phyloP scores from a whole-genome alignment of 2,329 filamentous ascomycete species.

The Cercospora zeina region DNA sequence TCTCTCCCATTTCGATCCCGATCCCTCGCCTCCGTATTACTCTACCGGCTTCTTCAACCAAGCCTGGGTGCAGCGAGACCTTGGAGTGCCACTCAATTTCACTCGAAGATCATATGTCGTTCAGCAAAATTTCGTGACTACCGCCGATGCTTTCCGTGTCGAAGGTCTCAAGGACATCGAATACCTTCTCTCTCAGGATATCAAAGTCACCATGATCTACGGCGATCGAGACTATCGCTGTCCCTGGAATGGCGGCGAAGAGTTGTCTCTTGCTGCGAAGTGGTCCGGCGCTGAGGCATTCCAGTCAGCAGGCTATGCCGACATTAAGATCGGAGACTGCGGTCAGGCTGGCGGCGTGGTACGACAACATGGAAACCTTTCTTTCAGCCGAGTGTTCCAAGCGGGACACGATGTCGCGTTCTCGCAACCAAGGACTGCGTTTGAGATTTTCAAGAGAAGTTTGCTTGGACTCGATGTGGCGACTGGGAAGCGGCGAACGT shows the following conservation, averaged over 20 bases:
- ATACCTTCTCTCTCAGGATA: constrained; percentile 31
- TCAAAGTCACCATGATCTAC: constrained; percentile 36
- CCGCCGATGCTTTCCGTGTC: constrained; percentile 26
- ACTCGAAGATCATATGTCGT: constrained; percentile 34
- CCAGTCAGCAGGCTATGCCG: constrained; percentile 37
- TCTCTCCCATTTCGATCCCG: constrained; percentile 30
- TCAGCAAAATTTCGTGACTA: constrained; percentile 17
- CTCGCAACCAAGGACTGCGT: constrained; percentile 58
- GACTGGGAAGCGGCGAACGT: constrained; percentile 51
- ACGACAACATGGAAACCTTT: constrained; percentile 40
- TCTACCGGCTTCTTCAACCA: constrained; percentile 49
- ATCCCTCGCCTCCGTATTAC: constrained; percentile 29
- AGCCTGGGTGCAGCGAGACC: constrained; percentile 47
- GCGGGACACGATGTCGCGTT: constrained; percentile 36
- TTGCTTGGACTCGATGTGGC: constrained; percentile 56
- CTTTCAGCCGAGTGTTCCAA: constrained; percentile 42
- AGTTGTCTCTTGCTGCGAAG: constrained; percentile 34
- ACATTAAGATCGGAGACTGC: constrained; percentile 34
- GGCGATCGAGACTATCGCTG: constrained; percentile 38
- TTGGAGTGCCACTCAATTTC: constrained; percentile 52
- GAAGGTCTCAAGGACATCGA: constrained; percentile 31
- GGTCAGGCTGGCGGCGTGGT: constrained; percentile 36
- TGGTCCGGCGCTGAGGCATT: constrained; percentile 32
- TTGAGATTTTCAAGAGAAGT: constrained; percentile 56
- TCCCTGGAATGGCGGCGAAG: constrained; percentile 37